Evolutionary conservation across 2,329 filamentous ascomycete species (phyloP), one percentile per base, ranked within the genome.

Genomic region (Cladophialophora exuberans): DNA sequence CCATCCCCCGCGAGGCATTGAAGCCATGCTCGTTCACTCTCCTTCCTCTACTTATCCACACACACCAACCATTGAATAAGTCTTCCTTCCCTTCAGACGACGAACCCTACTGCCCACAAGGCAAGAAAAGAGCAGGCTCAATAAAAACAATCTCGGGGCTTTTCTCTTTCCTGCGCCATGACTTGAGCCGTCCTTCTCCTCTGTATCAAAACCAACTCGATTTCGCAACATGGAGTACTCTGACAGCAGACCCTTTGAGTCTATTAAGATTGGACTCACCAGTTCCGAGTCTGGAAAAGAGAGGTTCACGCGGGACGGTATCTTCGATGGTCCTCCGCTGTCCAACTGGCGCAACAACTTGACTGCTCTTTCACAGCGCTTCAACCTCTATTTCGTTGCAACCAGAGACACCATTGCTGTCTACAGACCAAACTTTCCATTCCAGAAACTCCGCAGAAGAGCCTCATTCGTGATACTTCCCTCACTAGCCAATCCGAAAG

Each of bases 311-410:
- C 71, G 68, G 47, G 60, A 67, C 57, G 64, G 66, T 26, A 60
- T 68, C 52, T 59, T 57, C 35, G 52, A 56, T 44, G 64, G 65
- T 41, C 74, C 74, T 18, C 62, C 55, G 11, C 60, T 68, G 30
- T 65, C 72, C 20, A 60, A 66, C 49, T 78, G 74, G 74, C 69
- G 75, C 46, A 74, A 71, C 56, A 78, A 77, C 55, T 56, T 78
- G 75, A 72, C 71, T 36, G 76, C 75, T 7, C 64, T 77, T 11
- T 79, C 76, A 10, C 76, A 79, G 50, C 68, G 73, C 38, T 70
- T 69, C 13, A 79, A 79, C 56, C 61, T 79, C 7, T 69, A 77
- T 11, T 79, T 79, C 56, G 69, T 74, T 47, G 76, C 75, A 11
- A 70, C 69, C 38, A 56, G 60, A 13, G 62, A 71, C 47, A 62